Evolutionary conservation across 768 basidiomycete species (phyloP).

Genomic region (Suillus alpinus): DNA sequence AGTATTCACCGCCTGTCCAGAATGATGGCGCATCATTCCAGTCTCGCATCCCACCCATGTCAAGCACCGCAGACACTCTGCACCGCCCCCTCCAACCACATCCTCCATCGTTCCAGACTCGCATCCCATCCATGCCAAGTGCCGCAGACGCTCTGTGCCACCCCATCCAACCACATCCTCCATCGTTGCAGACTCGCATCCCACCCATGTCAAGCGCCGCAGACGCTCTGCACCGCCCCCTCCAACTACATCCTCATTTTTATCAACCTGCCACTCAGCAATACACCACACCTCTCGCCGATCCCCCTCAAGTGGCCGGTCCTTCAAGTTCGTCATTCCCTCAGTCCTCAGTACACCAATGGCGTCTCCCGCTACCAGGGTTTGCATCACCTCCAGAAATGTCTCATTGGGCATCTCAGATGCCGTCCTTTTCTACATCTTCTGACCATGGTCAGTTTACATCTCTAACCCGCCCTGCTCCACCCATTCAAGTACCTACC

Average conservation of each 20-base stretch:
- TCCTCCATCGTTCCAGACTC: not conserved
- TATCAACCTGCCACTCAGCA: not conserved
- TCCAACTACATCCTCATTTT: not conserved
- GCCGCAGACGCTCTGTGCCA: not conserved
- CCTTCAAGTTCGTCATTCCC: not conserved
- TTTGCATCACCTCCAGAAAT: not conserved
- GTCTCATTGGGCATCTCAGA: not conserved
- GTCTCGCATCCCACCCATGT: not conserved
- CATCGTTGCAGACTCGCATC: not conserved
- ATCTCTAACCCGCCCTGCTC: not conserved
- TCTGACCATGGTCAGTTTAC: not conserved
- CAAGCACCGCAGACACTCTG: not conserved
- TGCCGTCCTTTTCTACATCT: not conserved
- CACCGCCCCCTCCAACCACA: not conserved
- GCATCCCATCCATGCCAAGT: not conserved
- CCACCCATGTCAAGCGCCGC: not conserved
- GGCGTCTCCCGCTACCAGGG: not conserved
- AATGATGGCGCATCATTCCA: not conserved
- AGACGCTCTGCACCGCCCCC: not conserved
- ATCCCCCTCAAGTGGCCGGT: not conserved
- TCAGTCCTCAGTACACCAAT: not conserved
- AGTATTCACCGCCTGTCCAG: not conserved
- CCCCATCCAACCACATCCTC: not conserved
- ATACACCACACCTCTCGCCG: not conserved
- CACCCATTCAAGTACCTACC: too few species aligned